Conservation (phyloP, 352 stramenopile species). For the Phytophthora hybrid region DNA sequence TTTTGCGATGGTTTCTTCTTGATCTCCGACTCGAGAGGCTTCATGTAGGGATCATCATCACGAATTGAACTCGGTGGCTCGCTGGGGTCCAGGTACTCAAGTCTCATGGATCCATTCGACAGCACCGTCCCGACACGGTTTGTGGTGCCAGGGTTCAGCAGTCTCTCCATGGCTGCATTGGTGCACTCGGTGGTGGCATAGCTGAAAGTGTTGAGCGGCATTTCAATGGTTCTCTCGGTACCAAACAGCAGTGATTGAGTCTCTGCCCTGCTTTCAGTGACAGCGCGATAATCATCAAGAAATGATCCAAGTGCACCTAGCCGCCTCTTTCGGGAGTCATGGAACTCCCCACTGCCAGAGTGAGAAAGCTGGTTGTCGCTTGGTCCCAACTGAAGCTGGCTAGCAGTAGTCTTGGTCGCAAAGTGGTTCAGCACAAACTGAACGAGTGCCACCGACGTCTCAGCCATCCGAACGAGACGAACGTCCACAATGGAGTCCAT, state of each 20-base stretch:
- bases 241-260: slow-evolving; percentile 38
- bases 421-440: slow-evolving; percentile 66
- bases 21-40: slow-evolving; percentile 6
- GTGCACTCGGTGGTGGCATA: slow-evolving; percentile 31
- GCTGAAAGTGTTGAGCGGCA: slow-evolving; percentile 34
- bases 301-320: slow-evolving; percentile 34
- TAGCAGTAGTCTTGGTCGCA: slow-evolving; percentile 18
- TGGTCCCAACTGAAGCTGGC: slow-evolving; percentile 10
- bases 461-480: slow-evolving; percentile 59
- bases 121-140: slow-evolving; percentile 32
- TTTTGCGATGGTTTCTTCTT: slow-evolving; percentile 10
- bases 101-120: slow-evolving; percentile 50
- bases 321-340: slow-evolving; percentile 23
- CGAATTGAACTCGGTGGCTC: slow-evolving; percentile 38
- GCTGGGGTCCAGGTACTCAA: slow-evolving; percentile 50
- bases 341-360: slow-evolving; percentile 21
- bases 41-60: slow-evolving; percentile 23
- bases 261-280: slow-evolving; percentile 27
- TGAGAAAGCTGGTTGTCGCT: slow-evolving; percentile 34
- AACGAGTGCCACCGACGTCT: slow-evolving; percentile 69
- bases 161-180: slow-evolving; percentile 34
- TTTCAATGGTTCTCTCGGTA: slow-evolving; percentile 37
- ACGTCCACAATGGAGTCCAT: slow-evolving; percentile 75
- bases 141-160: slow-evolving; percentile 36
- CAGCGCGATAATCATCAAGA: slow-evolving; percentile 38